Evolutionary conservation across 176 grass and related monocot species (phyloP), one percentile per base, ranked within the genome.

Genomic region (Oryza australiensis): DNA sequence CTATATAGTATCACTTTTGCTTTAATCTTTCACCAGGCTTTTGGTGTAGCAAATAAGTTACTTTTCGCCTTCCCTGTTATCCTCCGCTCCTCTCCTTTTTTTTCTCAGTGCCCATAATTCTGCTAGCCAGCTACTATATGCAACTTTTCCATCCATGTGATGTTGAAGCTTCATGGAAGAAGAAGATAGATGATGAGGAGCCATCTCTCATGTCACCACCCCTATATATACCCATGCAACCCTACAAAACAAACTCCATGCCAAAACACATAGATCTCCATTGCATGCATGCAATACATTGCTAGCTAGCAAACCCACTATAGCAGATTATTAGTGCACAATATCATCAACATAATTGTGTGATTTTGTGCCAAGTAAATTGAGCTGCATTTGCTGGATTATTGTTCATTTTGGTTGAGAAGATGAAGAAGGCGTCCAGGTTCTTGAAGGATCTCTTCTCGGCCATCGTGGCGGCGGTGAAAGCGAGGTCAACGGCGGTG

Each of bases 381-480:
- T 66, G 20, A 23, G 60, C 26, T 84, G 27, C 32, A 10, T 63
- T 68, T 86, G 53, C 22, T 9, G 48, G 46, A n/a, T 74, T 69
- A 71, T 83, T 42, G 23, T 33, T 64, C 6, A 1, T 78, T 64
- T 41, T 12, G 63, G 51, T n/a, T 5, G 2, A 81, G n/a, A 57
- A 73, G 62, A 95, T 98, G 95, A 94, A 87, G 94, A 94, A 94
- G 80, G 91, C 85, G 20, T 80, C 89, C 15, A 82, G n/a, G 64
- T 93, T 90, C 87, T 23, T 99, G 83, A 99, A 95, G 90, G 84
- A 92, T 55, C 34, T 99, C 13, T 86, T 95, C 74, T 74, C 72
- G 12, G 67, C 79, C 42, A 81, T 99, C 45, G 82, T 88, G 0
- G 75, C 79, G 30, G 76, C 71, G 34, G 88, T 95, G 79, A 99